phyloP scores from a whole-genome alignment of 345 rosid species.

The Rhodamnia rubescens region DNA sequence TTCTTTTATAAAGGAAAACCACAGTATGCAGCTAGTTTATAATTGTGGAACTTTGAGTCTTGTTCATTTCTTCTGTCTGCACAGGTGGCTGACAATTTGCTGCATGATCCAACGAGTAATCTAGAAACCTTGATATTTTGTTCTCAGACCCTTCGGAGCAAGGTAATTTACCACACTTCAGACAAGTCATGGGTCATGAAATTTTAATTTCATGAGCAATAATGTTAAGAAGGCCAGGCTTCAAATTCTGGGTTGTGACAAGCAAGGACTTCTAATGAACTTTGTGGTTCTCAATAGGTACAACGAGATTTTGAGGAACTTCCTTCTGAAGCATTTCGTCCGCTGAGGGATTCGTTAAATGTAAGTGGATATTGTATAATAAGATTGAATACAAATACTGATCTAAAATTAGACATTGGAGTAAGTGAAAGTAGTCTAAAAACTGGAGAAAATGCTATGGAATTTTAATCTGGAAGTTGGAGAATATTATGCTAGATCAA shows the following conservation, averaged over 20 bases:
- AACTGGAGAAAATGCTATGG: background rate
- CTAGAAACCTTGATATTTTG: slow-evolving; percentile 93
- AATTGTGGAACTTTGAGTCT: background rate
- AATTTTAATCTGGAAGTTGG: background rate
- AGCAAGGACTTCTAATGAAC: background rate
- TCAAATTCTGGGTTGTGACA: background rate
- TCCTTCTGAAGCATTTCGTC: slow-evolving; percentile 89
- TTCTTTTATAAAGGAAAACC: background rate
- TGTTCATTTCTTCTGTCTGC: background rate
- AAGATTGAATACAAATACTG: background rate
- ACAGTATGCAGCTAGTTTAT: background rate
- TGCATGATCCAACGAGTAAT: slow-evolving; percentile 94
- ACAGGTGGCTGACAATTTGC: slow-evolving; percentile 98
- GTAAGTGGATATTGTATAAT: slow-evolving; percentile 26
- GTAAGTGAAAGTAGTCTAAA: background rate
- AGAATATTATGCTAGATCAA: background rate
- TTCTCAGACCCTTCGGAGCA: slow-evolving; percentile 99
- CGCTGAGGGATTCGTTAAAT: slow-evolving; percentile 66
- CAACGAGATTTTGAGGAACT: slow-evolving; percentile 97
- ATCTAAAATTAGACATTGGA: background rate
- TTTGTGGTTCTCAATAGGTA: slow-evolving; percentile 40
- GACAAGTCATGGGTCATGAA: background rate
- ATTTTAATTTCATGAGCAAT: background rate
- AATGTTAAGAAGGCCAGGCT: background rate
- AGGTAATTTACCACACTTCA: slow-evolving; percentile 43